Evolutionary conservation across 208 protist species (phyloP), one percentile per base, ranked within the genome.

Genomic region (Leishmania guyanensis): DNA sequence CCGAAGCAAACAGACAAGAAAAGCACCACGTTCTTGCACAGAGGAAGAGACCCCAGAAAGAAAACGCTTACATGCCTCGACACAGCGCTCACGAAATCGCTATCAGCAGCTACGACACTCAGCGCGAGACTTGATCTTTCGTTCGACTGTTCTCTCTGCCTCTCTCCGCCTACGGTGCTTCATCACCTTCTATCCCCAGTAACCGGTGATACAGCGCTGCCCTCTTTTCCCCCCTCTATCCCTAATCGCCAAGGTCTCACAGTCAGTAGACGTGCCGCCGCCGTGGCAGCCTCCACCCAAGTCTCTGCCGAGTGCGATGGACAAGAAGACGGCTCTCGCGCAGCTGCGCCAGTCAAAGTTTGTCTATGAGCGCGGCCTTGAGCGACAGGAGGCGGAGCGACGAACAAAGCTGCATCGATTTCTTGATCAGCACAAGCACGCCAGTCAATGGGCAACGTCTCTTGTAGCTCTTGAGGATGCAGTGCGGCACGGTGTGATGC

Each of bases 371-470:
- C 84, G 81, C 39, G 58, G 87, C 2, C 64, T 84, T n/a, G 78
- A 74, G 12, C 77, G 80, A 9, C 77, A 89, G 54, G 78, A 91
- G n/a, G 75, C 85, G 1, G 70, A 79, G 71, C 87, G 91, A 2
- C 75, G 70, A 8, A 78, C 81, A 26, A 91, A 92, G 75, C 82
- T 94, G 16, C 80, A 88, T 48, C 39, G 54, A 10, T 93, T 94
- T 80, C 77, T 94, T 39, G 68, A 83, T 14, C 86, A 90, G 60
- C 84, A 93, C 80, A 78, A 90, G 62, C 79, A 90, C 50, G 87
- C 91, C 10, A 86, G 78, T 33, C 91, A 94, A 76, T 94, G 91
- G 89, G 80, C 88, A 46, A 64, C 70, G n/a, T 88, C 85, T 60
- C 50, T 91, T 16, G 88, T 88, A 20, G 91, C 91, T 2, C 68